phyloP scores from a whole-genome alignment of 176 grass and related monocot species.

The Eleusine coracana region DNA sequence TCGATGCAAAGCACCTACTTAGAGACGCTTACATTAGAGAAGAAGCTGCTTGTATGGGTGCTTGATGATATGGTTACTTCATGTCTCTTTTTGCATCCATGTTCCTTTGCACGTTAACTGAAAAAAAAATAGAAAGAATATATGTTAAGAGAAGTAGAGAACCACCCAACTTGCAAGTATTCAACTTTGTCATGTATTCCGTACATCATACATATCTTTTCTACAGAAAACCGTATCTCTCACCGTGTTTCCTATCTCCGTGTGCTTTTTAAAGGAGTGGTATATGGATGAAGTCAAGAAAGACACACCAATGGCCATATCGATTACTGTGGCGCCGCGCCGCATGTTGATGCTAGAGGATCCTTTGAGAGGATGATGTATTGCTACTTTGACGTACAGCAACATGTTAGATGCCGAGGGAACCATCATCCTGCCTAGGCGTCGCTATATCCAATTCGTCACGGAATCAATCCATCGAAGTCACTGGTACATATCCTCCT shows the following conservation, averaged over 20 bases:
- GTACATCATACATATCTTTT: background rate
- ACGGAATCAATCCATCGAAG: conserved; percentile 32
- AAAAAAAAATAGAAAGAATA: background rate
- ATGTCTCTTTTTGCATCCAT: background rate
- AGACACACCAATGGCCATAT: background rate
- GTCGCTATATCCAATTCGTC: conserved; percentile 29
- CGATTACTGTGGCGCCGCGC: conserved; percentile 34
- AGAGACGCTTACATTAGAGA: background rate
- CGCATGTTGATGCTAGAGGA: conserved; percentile 22
- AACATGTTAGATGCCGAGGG: conserved; percentile 34
- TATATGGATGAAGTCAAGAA: conserved; percentile 25
- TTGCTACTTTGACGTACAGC: conserved; percentile 36
- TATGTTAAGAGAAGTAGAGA: conserved; percentile 27
- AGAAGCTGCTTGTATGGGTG: too few species aligned
- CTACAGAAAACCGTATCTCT: background rate
- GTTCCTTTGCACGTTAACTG: background rate
- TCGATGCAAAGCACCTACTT: background rate
- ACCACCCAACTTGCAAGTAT: conserved; percentile 58
- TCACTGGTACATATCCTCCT: conserved; percentile 21
- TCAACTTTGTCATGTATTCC: conserved; percentile 1
- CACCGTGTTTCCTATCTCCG: background rate
- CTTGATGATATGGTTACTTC: background rate
- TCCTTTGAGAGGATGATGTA: conserved; percentile 18
- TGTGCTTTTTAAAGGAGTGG: conserved; percentile 21
- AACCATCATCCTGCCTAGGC: conserved; percentile 28